phyloP scores from a whole-genome alignment of 2,329 filamentous ascomycete genomes.

The Ophiostoma sp. region DNA sequence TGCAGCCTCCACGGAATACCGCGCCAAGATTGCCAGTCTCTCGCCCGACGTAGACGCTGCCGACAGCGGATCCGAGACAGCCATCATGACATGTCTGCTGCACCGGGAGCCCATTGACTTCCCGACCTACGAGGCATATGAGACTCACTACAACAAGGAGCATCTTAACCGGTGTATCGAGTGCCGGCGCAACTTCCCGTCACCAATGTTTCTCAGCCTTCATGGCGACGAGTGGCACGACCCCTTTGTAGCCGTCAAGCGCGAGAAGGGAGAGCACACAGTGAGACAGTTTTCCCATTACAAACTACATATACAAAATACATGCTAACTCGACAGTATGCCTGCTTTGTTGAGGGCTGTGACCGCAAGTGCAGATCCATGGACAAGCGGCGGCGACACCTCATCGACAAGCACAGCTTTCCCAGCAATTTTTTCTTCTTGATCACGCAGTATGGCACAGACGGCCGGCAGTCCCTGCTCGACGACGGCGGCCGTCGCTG shows the following conservation, averaged over 20 bases:
- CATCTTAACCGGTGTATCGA: conserved; percentile 82
- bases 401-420: conserved; percentile 92
- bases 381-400: conserved; percentile 78
- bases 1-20: conserved; percentile 24
- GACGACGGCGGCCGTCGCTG: conserved; percentile 43
- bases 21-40: conserved; percentile 55
- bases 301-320: too few relatives aligned
- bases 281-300: conserved; percentile 47
- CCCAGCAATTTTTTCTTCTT: conserved; percentile 84
- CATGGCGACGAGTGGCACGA: conserved; percentile 94
- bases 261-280: conserved; percentile 79
- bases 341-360: conserved; percentile 85
- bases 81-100: conserved; percentile 71
- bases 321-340: conserved; percentile 51
- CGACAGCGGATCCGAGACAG: conserved; percentile 26
- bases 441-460: conserved; percentile 83
- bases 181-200: conserved; percentile 84
- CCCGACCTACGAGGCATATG: conserved; percentile 70
- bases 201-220: conserved; percentile 68
- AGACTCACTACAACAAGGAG: conserved; percentile 73
- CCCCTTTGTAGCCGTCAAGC: conserved; percentile 63
- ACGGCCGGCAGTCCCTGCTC: conserved; percentile 74
- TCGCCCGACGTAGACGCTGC: conserved; percentile 41
- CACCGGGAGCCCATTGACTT: conserved; percentile 69
- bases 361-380: conserved; percentile 77